These are phyloP conservation scores for Sequoia sempervirens DNA, from an alignment of 75 land plant genomes.

Conservation along the genomic window DNA sequence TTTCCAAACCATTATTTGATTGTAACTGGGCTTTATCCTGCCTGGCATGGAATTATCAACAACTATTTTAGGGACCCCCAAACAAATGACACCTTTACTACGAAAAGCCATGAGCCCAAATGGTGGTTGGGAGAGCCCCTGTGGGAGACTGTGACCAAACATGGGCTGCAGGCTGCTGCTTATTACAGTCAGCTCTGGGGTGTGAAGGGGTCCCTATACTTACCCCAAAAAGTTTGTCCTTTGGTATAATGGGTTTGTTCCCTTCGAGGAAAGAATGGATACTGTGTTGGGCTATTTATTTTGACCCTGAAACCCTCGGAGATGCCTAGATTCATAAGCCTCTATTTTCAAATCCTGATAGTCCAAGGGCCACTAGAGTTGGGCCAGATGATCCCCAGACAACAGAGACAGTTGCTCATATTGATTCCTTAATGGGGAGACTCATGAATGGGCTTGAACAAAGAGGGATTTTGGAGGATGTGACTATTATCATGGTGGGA, in stretches of 20 bases:
- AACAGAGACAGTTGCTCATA: slow-evolving; percentile 48
- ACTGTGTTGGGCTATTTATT: slow-evolving; percentile 60
- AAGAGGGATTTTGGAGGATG: slow-evolving; percentile 75
- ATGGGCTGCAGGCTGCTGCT: slow-evolving; percentile 70
- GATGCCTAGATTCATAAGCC: slow-evolving; percentile 58
- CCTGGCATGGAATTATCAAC: slow-evolving; percentile 79
- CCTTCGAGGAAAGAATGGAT: slow-evolving; percentile 75
- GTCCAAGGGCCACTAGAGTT: slow-evolving; percentile 64
- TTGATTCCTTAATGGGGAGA: slow-evolving; percentile 70
- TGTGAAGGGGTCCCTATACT: slow-evolving; percentile 62
- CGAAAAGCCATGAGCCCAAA: slow-evolving; percentile 60
- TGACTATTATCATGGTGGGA: slow-evolving; percentile 65
- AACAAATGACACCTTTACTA: slow-evolving; percentile 50
- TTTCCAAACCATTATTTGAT: slow-evolving; percentile 98
- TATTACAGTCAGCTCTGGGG: slow-evolving; percentile 91
- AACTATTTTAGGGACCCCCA: slow-evolving; percentile 68
- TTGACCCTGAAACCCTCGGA: slow-evolving; percentile 45
- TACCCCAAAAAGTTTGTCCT: slow-evolving; percentile 46
- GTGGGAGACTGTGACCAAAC: slow-evolving; percentile 82
- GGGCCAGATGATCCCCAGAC: slow-evolving; percentile 82
- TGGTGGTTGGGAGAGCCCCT: slow-evolving; percentile 97
- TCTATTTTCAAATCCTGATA: slow-evolving; percentile 88
- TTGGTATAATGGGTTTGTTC: slow-evolving; percentile 55
- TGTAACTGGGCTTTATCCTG: slow-evolving; percentile 84
- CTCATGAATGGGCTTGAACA: slow-evolving; percentile 68